A percentile compares a stretch with the other conserved stretches of the same genome.
Conservation (phyloP, 2,329 filamentous ascomycete species). For the Microdochium bolleyi region DNA sequence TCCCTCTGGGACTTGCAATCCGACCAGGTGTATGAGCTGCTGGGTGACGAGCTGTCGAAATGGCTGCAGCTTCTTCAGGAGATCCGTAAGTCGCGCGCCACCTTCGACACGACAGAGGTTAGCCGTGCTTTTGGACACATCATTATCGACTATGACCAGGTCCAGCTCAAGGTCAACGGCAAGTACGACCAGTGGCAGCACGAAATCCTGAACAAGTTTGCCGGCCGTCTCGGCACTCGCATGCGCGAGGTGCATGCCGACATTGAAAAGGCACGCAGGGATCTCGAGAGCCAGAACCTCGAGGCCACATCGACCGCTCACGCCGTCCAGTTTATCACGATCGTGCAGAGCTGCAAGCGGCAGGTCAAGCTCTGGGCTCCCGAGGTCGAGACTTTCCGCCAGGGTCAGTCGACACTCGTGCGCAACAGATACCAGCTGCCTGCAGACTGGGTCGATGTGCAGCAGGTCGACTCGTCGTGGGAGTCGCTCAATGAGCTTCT, state of each 20-base stretch:
- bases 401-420: constrained; percentile 86
- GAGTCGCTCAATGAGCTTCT: constrained; percentile 86
- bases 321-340: constrained; percentile 96
- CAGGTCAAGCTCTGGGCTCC: constrained; percentile 92
- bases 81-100: constrained; percentile 88
- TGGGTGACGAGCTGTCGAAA: constrained; percentile 83
- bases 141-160: constrained; percentile 95
- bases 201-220: constrained; percentile 92
- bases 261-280: constrained; percentile 80
- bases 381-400: constrained; percentile 90
- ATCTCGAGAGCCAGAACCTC: constrained; percentile 85
- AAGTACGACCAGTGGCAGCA: constrained; percentile 99
- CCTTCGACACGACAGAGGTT: constrained; percentile 95
- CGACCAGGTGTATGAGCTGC: constrained; percentile 85
- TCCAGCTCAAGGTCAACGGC: constrained; percentile 96
- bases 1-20: constrained; percentile 97
- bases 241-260: constrained; percentile 91
- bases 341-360: constrained; percentile 90
- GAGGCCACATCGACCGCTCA: constrained; percentile 94
- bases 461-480: constrained; percentile 96
- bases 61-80: constrained; percentile 97
- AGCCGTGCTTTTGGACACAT: constrained; percentile 89
- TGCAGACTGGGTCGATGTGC: constrained; percentile 88
- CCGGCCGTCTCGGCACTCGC: constrained; percentile 74
- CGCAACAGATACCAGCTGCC: constrained; percentile 93